Conservation (phyloP, 805 yeast species). For the Candida parachauliodes region DNA sequence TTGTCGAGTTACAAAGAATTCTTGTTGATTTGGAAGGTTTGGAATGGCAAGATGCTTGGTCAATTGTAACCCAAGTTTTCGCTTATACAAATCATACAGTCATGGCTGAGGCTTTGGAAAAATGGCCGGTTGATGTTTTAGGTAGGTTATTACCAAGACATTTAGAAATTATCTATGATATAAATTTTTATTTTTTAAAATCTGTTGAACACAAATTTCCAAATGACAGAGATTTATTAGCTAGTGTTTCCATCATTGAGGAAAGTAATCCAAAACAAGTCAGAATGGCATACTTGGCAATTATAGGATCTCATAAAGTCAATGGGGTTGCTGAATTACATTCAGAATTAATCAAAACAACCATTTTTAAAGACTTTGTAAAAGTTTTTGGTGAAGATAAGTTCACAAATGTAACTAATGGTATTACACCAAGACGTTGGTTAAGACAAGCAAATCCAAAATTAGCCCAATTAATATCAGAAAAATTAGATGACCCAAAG, state of each 20-base stretch:
- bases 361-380: slow-evolving; percentile 89
- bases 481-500: slow-evolving; percentile 60
- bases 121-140: slow-evolving; percentile 86
- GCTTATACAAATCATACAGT: slow-evolving; percentile 96
- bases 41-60: slow-evolving; percentile 84
- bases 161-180: slow-evolving; percentile 82
- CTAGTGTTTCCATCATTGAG: slow-evolving; percentile 79
- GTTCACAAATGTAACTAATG: slow-evolving; percentile 90
- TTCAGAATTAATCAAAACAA: slow-evolving; percentile 83
- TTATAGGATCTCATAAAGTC: slow-evolving; percentile 88
- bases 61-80: slow-evolving; percentile 71
- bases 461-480: slow-evolving; percentile 68
- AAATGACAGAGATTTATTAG: slow-evolving; percentile 58
- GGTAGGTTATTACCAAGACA: slow-evolving; percentile 85
- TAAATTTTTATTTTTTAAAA: slow-evolving; percentile 76
- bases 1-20: slow-evolving; percentile 85
- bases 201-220: slow-evolving; percentile 76
- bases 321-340: slow-evolving; percentile 96
- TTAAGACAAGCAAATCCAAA: slow-evolving; percentile 88
- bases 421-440: slow-evolving; percentile 97
- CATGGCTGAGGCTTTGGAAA: slow-evolving; percentile 91
- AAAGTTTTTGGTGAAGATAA: slow-evolving; percentile 74
- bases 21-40: slow-evolving; percentile 80
- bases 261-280: slow-evolving; percentile 78
- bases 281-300: slow-evolving; percentile 89